Base-by-base conservation (phyloP, 1,284 basidiomycete genomes). In the Leccinum griseonigrum region DNA sequence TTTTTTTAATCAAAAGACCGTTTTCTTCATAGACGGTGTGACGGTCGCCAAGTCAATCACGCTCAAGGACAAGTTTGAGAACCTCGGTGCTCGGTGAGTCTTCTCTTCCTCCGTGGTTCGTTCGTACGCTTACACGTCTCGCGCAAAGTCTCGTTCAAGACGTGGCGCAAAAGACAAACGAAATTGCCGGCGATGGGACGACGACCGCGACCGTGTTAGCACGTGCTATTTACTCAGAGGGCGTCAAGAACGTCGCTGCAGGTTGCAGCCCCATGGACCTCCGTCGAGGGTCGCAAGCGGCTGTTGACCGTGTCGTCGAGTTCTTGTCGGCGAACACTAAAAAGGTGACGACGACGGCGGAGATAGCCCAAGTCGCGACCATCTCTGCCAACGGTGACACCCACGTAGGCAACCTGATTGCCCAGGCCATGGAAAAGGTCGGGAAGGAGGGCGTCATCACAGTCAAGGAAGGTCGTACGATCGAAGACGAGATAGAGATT, bases 261-360 rank as follows among this genome's bases (percentile, higher is more conserved):
- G 95, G 97, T 28, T 99, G 97, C 85, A 98, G 97, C 83, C 97
- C 97, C 43, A 99, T 98, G 95, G 97, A 99, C 81, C 92, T 98
- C 64, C 93, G 97, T 65, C 90, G 96, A 34, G 97, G 96, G 64
- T 89, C 95, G 16, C 97, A 98, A 76, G 94, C 95, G 43, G 97
- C 96, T 62, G 97, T 98, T 59, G 95, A 98, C 74, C 92, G 92
- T 68, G 95, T 99, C 71, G 92, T 98, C 69, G 85, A 92, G 70
- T 96, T 92, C 82, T 87, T 99, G 68, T 85, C 97, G 67, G 78
- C 86, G 54, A 91, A 98, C 78, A 90, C 97, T 72, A 92, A 95
- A 75, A 92, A 90, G 56, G 94, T 99, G 79, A 99, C 96, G 69
- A 99, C 97, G 52, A 95, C 91, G 16, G 94, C 94, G 57, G 97